Base-by-base conservation (phyloP, 441 rosid genomes). In the Syzygium syzygioides region DNA sequence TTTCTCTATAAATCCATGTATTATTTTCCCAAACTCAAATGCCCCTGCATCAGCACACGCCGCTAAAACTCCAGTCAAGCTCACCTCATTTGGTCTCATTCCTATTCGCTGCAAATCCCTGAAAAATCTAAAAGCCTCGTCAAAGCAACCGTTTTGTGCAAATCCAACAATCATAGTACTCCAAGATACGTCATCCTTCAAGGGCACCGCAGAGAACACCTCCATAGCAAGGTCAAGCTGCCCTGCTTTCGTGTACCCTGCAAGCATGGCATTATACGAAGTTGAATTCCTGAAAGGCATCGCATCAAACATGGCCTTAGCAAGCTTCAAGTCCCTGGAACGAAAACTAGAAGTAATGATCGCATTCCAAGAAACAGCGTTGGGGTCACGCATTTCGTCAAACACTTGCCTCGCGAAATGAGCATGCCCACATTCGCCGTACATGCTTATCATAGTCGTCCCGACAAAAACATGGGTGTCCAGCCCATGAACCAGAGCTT, bases 41-140 rank as follows among this genome's bases (percentile, higher is more conserved):
- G 92, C 95, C n/a, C 97, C 98, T 0, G 93, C 95, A 54, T 95
- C 97, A 14, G 97, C 96, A 92, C 98, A 96, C 0, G 95, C 96
- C 86, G 97, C 95, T 83, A 97, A 96, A 87, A 96, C 96, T n/a
- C 96, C 96, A 1, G 95, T 96, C 93, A 97, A 59, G 92, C 97
- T 95, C 86, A 92, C 98, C 89, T 95, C 97, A 80, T 92, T 95
- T 18, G 95, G 94, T 86, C 93, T 93, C 90, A 92, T 89, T 52
- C 94, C 95, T 19, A 88, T 89, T 86, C 92, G 87, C 64, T 9
- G 91, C 93, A 95, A 90, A 93, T 94, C 95, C 92, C 94, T 93
- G 89, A 95, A 97, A 91, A 86, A 91, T 66, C 89, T 90, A 90
- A 95, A 93, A 87, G 95, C 94, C 91, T 95, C 94, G n/a, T 90